Evolutionary conservation across 176 grass and related monocot species (phyloP).

Genomic region (Cenchrus fungigraminus): DNA sequence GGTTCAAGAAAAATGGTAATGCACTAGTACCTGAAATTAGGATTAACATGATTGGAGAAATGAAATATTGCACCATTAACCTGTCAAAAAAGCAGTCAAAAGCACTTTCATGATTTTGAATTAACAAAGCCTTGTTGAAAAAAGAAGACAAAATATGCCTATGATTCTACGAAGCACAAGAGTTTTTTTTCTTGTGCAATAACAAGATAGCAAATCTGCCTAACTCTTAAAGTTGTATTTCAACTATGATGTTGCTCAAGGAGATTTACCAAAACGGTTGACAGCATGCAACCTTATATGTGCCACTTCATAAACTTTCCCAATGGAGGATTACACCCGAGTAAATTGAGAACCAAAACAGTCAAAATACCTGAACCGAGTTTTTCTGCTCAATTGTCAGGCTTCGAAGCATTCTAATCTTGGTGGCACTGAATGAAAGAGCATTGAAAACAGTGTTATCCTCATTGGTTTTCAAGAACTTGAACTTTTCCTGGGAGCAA

Average conservation of each 20-base stretch:
- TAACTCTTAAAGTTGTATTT: too few species aligned
- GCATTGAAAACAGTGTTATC: slow-evolving; percentile 49
- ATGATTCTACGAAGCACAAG: neutral
- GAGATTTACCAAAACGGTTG: too few species aligned
- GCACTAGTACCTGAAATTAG: neutral
- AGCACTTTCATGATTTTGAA: too few species aligned
- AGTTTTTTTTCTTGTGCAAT: neutral
- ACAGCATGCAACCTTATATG: neutral
- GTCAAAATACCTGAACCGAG: slow-evolving; percentile 53
- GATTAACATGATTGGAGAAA: neutral
- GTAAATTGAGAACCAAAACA: neutral
- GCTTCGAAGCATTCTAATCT: slow-evolving; percentile 80
- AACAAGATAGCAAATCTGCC: neutral
- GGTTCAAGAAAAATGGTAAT: neutral
- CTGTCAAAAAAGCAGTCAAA: neutral
- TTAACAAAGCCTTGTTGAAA: neutral
- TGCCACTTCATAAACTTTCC: neutral
- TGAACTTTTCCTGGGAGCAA: slow-evolving; percentile 75
- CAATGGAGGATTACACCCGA: neutral
- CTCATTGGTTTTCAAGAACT: slow-evolving; percentile 56
- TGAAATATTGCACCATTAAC: neutral
- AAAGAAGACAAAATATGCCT: neutral
- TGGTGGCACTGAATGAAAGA: slow-evolving; percentile 65
- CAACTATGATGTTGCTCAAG: too few species aligned
- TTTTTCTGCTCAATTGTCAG: slow-evolving; percentile 67